Evolutionary conservation across 495 filamentous ascomycete species (phyloP).

Genomic region (Neurospora cerealis): DNA sequence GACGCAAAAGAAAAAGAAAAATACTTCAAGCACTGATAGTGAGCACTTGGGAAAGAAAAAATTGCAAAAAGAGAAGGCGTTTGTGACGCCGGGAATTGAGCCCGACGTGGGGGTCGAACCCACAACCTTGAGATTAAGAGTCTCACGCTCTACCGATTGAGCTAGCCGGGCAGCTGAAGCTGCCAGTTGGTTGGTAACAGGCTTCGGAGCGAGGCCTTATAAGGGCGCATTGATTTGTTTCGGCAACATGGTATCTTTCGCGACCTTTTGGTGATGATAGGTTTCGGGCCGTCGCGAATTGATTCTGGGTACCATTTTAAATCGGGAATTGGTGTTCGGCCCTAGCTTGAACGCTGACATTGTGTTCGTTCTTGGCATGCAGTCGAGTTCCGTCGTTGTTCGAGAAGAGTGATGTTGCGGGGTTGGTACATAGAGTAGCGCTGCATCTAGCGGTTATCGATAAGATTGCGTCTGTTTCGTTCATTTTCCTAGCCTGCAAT

Average conservation of each 20-base stretch:
- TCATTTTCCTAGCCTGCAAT: no score
- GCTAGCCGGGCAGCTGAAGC: constrained; percentile 35
- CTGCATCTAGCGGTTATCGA: not conserved
- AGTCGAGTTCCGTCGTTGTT: not conserved
- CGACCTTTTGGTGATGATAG: not conserved
- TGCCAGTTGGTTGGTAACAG: not conserved
- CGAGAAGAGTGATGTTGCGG: not conserved
- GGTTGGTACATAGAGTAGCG: not conserved
- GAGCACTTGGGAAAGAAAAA: not conserved
- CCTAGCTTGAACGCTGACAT: not conserved
- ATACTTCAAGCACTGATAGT: no score
- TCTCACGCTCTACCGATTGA: constrained; percentile 70
- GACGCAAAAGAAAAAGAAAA: not conserved
- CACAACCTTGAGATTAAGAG: constrained; percentile 38
- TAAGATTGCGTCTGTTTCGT: not conserved
- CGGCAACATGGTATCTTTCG: not conserved
- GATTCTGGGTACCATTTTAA: not conserved
- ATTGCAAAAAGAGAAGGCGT: not conserved
- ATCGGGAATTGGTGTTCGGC: not conserved
- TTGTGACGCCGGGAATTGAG: not conserved
- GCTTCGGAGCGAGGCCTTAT: not conserved
- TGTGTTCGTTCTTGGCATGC: not conserved
- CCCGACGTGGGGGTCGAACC: not conserved
- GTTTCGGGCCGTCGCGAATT: not conserved
- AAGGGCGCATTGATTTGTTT: fast-evolving